These are phyloP conservation scores for Boletus sp. DNA, from an alignment of 768 basidiomycete genomes.

Conservation along the genomic window DNA sequence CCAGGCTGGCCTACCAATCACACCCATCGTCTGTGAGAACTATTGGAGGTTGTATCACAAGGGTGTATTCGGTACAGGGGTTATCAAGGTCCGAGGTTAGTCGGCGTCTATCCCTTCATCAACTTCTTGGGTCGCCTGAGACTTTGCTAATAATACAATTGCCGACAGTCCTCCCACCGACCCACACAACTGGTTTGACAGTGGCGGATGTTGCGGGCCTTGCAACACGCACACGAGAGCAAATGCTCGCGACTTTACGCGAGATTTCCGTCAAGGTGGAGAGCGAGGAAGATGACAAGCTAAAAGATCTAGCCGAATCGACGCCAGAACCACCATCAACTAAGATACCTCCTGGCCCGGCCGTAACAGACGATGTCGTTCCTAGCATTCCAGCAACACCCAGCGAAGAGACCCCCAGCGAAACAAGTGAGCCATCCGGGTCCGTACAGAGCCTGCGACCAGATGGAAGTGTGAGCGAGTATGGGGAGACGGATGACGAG, in stretches of 20 bases:
- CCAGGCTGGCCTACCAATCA: constrained; percentile 85
- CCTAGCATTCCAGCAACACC: constrained; percentile 29
- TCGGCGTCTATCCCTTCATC: not conserved
- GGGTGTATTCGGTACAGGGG: constrained; percentile 72
- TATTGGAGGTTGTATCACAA: constrained; percentile 86
- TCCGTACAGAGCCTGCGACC: constrained; percentile 37
- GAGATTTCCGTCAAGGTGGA: constrained; percentile 68
- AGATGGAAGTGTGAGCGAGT: constrained; percentile 62
- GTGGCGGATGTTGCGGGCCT: constrained; percentile 69
- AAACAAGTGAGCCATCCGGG: constrained; percentile 26
- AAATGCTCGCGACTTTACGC: constrained; percentile 76
- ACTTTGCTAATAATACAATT: constrained; percentile 3
- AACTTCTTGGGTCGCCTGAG: not conserved
- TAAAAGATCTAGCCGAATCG: constrained; percentile 19
- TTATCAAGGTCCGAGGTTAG: constrained; percentile 74
- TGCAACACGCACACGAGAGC: constrained; percentile 60
- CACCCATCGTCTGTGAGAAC: constrained; percentile 91
- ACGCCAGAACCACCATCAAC: constrained; percentile 19
- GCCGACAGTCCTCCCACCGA: constrained; percentile 80
- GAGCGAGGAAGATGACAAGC: constrained; percentile 18
- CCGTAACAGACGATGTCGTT: constrained; percentile 29
- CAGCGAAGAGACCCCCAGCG: constrained; percentile 27
- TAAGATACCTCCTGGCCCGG: constrained; percentile 1
- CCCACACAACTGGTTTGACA: constrained; percentile 71
- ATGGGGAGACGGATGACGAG: constrained; percentile 82